Base-by-base conservation (phyloP, 495 filamentous ascomycete genomes). In the Lophiostoma macrostomum region DNA sequence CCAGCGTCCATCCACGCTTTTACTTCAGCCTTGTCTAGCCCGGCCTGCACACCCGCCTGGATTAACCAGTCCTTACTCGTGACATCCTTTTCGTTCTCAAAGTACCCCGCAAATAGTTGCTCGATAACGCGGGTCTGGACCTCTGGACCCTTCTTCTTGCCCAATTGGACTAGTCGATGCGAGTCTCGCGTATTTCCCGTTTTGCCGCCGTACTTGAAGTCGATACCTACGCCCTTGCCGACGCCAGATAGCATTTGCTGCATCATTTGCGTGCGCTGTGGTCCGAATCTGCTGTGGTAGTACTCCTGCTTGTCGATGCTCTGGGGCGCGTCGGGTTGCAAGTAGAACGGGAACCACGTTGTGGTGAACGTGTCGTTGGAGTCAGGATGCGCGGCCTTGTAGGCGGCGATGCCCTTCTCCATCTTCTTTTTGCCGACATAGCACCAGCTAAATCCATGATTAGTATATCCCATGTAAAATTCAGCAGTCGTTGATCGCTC, bases 381-480 rank as follows among this genome's bases (percentile, higher is more conserved):
- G 5, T 75, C 75, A n/a, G 85, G 79, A 42, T 85, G 67, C 20
- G 66, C 64, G 41, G 71, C 64, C 56, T 81, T 78, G 73, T 87
- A 87, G n/a, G 73, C 61, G 2, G 67, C 55, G 56, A 94, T 91
- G 23, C 84, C 88, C 34, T 73, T 73, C 30, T 84, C 77, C 8
- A 95, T 80, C 31, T 86, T 82, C 48, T 79, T 81, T 62, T 86
- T 85, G 62, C 88, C 88, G n/a, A 95, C 73, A 66, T 88, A 94
- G 75, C 90, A 95, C 86, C 56, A 60, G 20, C 71, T 46, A 10
- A 38, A 27, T 1, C 22, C 14, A 45, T 45, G 39, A 43, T 25
- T 49, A 23, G 41, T n/a, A 36, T 43, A n/a, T n/a, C n/a, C n/a
- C n/a, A n/a, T n/a, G n/a, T n/a, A n/a, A n/a, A n/a, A n/a, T n/a